Evolutionary conservation across 805 yeast species (phyloP).

Genomic region (Ogataea polymorpha): DNA sequence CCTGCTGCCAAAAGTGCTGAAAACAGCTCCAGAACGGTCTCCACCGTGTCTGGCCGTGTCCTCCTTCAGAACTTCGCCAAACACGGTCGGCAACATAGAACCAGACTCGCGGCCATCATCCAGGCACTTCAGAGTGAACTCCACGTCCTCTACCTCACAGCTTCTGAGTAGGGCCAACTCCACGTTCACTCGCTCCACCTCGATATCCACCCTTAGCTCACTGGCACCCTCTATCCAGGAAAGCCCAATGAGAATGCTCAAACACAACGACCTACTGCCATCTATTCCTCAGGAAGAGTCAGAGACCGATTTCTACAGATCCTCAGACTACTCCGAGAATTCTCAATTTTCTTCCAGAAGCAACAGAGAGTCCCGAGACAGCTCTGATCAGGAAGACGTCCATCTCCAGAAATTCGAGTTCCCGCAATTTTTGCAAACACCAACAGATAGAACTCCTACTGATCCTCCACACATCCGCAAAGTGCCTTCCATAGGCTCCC

Average conservation of each 20-base stretch:
- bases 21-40: slow-evolving; percentile 4
- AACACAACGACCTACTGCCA: slow-evolving; percentile 16
- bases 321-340: slow-evolving; percentile 4
- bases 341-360: slow-evolving; percentile 12
- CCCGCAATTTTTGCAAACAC: slow-evolving; percentile 6
- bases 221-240: slow-evolving; percentile 13
- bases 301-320: slow-evolving; percentile 5
- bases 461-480: slow-evolving; percentile 19
- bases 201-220: slow-evolving; percentile 27
- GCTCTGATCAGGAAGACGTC: slow-evolving; percentile 8
- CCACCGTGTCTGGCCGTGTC: slow-evolving; percentile 27
- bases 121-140: slow-evolving; percentile 16
- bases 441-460: not conserved
- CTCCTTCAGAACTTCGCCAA: slow-evolving; percentile 32
- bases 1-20: slow-evolving; percentile 13
- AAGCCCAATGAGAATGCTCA: slow-evolving; percentile 3
- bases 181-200: slow-evolving; percentile 30
- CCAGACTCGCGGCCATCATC: not conserved
- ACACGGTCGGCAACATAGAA: slow-evolving; percentile 5
- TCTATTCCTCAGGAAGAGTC: slow-evolving; percentile 24
- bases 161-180: slow-evolving; percentile 24
- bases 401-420: slow-evolving; percentile 20
- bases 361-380: slow-evolving; percentile 5
- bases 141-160: slow-evolving; percentile 21
- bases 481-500: slow-evolving; percentile 23